Conservation (phyloP, 331 rosid genomes). For the Quercus lobata region DNA sequence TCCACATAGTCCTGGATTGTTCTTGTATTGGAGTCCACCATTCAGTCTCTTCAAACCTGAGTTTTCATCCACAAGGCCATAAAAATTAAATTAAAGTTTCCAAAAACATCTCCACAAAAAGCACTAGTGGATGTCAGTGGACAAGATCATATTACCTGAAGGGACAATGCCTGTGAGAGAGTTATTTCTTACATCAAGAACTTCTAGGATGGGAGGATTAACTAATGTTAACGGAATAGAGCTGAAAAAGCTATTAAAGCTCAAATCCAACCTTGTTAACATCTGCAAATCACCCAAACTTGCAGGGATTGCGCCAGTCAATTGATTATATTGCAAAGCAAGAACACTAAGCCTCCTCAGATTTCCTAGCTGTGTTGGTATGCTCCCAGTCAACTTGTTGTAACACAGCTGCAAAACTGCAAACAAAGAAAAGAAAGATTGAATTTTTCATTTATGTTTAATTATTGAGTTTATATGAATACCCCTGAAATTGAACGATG, state of each 20-base stretch:
- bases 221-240: conserved; percentile 73
- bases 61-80: conserved; percentile 28
- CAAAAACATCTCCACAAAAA: conserved; percentile 1
- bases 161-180: conserved; percentile 86
- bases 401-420: conserved; percentile 93
- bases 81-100: background rate
- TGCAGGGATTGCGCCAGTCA: conserved; percentile 92
- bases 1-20: conserved; percentile 83
- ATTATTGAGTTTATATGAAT: background rate
- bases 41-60: conserved; percentile 72
- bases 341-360: conserved; percentile 72
- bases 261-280: conserved; percentile 80
- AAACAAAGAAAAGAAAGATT: conserved; percentile 16
- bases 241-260: conserved; percentile 78
- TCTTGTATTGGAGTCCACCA: conserved; percentile 57
- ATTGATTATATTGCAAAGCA: conserved; percentile 76
- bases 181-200: conserved; percentile 76
- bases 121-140: conserved; percentile 38
- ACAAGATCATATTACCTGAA: conserved; percentile 47
- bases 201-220: conserved; percentile 52
- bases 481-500: background rate
- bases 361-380: conserved; percentile 77
- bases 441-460: background rate
- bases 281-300: conserved; percentile 65
- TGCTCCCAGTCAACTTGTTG: conserved; percentile 82